Percentiles rank a stretch among this genome's conserved stretches.
These are phyloP conservation scores for Borealophlyctis nickersoniae DNA, from an alignment of 192 early-diverging fungal genomes.

Conservation along the genomic window DNA sequence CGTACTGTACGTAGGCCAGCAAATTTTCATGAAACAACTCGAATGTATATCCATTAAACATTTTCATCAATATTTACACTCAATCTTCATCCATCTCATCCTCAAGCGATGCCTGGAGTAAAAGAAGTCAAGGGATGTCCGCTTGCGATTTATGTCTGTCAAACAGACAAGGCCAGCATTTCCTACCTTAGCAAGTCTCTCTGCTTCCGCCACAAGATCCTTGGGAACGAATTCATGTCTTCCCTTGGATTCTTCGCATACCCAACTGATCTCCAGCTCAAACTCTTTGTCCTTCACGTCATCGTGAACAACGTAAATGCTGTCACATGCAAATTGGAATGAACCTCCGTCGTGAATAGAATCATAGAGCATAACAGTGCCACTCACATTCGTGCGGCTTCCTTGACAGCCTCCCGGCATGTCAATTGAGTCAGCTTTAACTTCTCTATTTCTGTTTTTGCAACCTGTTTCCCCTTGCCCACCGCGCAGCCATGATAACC, in stretches of 20 bases:
- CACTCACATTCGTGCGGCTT: constrained; percentile 87
- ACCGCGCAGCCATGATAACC: constrained; percentile 94
- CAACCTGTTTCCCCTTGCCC: constrained; percentile 94
- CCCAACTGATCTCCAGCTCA: constrained; percentile 97
- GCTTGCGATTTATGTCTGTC: neutral
- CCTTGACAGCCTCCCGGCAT: constrained; percentile 83
- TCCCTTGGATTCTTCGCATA: constrained; percentile 76
- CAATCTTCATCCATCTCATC: constrained; percentile 54
- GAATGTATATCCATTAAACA: no score
- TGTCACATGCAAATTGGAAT: constrained; percentile 25
- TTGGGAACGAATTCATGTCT: constrained; percentile 84
- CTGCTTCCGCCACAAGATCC: constrained; percentile 82
- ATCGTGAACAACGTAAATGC: constrained; percentile 92
- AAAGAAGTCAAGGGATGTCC: neutral
- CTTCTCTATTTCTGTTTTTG: constrained; percentile 99
- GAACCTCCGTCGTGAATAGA: neutral
- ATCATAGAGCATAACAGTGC: neutral
- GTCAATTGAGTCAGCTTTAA: constrained; percentile 80
- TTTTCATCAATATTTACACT: no score
- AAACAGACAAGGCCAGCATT: neutral
- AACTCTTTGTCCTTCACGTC: constrained; percentile 98
- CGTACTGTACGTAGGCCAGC: no score
- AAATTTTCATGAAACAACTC: no score
- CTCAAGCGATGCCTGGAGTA: constrained; percentile 39
- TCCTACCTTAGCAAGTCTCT: constrained; percentile 65